Base-by-base conservation (phyloP, 73 alveolate species). In the Blepharisma japonicum region DNA sequence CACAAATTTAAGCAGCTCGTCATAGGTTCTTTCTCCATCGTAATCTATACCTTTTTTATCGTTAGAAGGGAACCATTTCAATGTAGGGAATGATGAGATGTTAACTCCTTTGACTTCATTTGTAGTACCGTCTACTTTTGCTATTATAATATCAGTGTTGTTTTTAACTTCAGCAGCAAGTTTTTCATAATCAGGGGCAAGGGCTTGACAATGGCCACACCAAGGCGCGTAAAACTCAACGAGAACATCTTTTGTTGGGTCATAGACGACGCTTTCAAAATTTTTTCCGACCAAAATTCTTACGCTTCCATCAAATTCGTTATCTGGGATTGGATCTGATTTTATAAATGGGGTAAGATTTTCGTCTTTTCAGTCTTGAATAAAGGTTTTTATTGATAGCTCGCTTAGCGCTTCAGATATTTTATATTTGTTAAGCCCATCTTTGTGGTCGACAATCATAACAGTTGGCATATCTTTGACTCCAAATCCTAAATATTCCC, bases 151-250 rank as follows among this genome's bases (percentile, higher is more conserved):
- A 76, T 84, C 85, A 68, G 83, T 81, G 51, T 87, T 92, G 21
- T 53, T 90, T 87, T 87, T 88, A 71, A 94, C 78, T 68, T 92
- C 91, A 67, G 78, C 77, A 61, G 98, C 99, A 50, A 94, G 89
- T 68, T 89, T 90, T 32, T 91, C 95, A 83, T 90, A 95, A 83
- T 89, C 93, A 45, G 99, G 99, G 25, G 96, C 98, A 56, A 95
- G 91, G 61, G 94, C 77, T 80, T 95, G 94, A 93, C 99, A 96
- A 91, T 96, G 99, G 51, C 98, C 98, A 85, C 99, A 96, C 96
- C 97, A 94, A 56, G 99, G 99, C 56, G 98, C 98, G 84, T 96
- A 96, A 86, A 91, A 96, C 89, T 96, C 95, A 66, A 96, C 94
- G 77, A 96, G 88, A 80, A 95, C 98, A 83, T 96, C 97, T 55